Conservation (phyloP, 208 protist genomes). For the Crithidia bombi region DNA sequence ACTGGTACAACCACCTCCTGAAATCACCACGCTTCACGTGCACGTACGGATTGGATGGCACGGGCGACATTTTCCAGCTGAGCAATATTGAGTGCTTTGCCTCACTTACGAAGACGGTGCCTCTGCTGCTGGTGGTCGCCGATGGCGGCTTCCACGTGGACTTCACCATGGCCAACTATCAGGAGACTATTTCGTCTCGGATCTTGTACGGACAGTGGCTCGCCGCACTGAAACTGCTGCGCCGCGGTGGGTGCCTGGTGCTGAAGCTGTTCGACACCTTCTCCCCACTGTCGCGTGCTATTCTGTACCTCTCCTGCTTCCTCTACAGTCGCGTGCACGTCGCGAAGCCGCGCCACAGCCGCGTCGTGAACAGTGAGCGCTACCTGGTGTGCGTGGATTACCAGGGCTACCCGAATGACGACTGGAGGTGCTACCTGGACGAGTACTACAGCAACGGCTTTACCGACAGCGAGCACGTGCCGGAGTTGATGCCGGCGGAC, state of each 20-base stretch:
- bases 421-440: conserved; percentile 71
- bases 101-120: conserved; percentile 39
- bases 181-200: conserved; percentile 89
- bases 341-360: conserved; percentile 90
- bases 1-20: conserved; percentile 83
- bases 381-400: conserved; percentile 84
- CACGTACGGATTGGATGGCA: conserved; percentile 86
- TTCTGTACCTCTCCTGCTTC: conserved; percentile 86
- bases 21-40: conserved; percentile 54
- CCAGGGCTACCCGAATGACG: conserved; percentile 31
- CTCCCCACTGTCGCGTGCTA: conserved; percentile 67
- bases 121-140: conserved; percentile 84
- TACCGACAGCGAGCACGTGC: conserved; percentile 59
- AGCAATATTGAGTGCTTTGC: conserved; percentile 81
- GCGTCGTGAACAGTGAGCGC: conserved; percentile 92
- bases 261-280: conserved; percentile 94
- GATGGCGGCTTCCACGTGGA: conserved; percentile 89
- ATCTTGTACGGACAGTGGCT: conserved; percentile 90
- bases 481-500: conserved; percentile 54
- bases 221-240: conserved; percentile 71
- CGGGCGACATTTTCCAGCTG: conserved; percentile 81
- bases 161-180: conserved; percentile 75
- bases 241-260: conserved; percentile 74
- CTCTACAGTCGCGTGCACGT: conserved; percentile 85
- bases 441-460: conserved; percentile 66